Evolutionary conservation across 2,329 filamentous ascomycete genomes (phyloP).

Genomic region (Biscogniauxia sp.): DNA sequence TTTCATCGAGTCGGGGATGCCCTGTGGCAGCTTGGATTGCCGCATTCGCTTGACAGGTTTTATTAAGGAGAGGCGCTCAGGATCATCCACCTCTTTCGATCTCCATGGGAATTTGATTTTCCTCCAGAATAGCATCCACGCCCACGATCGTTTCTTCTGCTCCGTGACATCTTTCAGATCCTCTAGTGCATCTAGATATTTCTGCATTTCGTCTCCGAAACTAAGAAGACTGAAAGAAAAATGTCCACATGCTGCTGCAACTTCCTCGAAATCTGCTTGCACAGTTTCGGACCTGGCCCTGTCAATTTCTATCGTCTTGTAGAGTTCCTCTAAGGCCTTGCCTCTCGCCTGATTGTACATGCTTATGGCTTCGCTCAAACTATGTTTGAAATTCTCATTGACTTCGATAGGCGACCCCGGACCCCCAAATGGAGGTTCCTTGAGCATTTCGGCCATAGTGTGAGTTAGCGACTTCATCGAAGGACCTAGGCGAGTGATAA

Average conservation of each 20-base stretch:
- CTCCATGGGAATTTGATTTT: slow-evolving; percentile 31
- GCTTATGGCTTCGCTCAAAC: slow-evolving; percentile 74
- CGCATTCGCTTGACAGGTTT: slow-evolving; percentile 46
- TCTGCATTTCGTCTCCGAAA: slow-evolving; percentile 85
- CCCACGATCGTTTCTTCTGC: slow-evolving; percentile 65
- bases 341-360: slow-evolving; percentile 76
- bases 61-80: slow-evolving; percentile 43
- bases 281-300: slow-evolving; percentile 68
- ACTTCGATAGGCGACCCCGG: slow-evolving; percentile 68
- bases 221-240: slow-evolving; percentile 91
- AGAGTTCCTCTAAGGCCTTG: slow-evolving; percentile 74
- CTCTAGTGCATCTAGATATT: slow-evolving; percentile 79
- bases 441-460: slow-evolving; percentile 83
- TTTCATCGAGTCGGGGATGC: slow-evolving; percentile 54
- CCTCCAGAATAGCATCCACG: slow-evolving; percentile 82
- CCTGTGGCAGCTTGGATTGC: slow-evolving; percentile 54
- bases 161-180: slow-evolving; percentile 74
- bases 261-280: slow-evolving; percentile 93
- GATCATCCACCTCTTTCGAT: slow-evolving; percentile 32
- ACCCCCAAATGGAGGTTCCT: slow-evolving; percentile 77
- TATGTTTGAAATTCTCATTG: slow-evolving; percentile 77
- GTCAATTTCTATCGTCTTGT: slow-evolving; percentile 73
- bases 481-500: slow-evolving; percentile 84
- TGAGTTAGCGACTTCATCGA: slow-evolving; percentile 96
- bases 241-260: slow-evolving; percentile 95